Base-by-base conservation (phyloP, 768 basidiomycete genomes). In the Auricularia auricula-judae region DNA sequence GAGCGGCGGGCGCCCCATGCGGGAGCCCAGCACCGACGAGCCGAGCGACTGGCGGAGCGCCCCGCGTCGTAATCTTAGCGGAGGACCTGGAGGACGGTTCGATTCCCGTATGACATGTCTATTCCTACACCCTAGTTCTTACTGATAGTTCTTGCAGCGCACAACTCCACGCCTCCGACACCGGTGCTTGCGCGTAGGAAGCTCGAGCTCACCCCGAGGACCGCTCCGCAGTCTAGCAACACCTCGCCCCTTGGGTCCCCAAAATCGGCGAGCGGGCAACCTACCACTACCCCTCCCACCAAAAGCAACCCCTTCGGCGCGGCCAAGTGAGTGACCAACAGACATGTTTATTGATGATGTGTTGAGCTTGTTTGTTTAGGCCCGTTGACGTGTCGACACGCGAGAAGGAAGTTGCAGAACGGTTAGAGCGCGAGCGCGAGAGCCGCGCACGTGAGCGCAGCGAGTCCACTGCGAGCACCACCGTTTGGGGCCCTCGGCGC, bases 171-270 rank as follows among this genome's bases (percentile, higher is more conserved):
- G 36, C 88, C 92, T 35, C 85, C 93, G 3, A 91, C 91, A 11
- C 92, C 92, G 43, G 89, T 91, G 70, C 75, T 90, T 68, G 78
- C 79, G 65, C 87, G 93, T 60, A 84, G 84, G 63, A 93, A 91
- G 73, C 81, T 98, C 11, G 91, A 94, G 68, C 84, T 97, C 43
- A 77, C 95, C 2, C 94, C 95, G 33, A 86, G 93, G 39, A 83
- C 89, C 12, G 81, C 78, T 58, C 80, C 77, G 18, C 47, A 51
- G 3, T 93, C 92, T 18, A 80, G 84, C 10, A 80, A 81, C 12
- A 82, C 89, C 35, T 88, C 90, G 18, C 88, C 92, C 2, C 78
- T 93, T 54, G 86, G 88, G 0, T 91, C 91, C 7, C 91, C 90
- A 0, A 88, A 88, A 76, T 83, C 89, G 69, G 77, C 81, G 3